Base-by-base conservation (phyloP, 1,284 basidiomycete genomes). In the Butyriboletus appendiculatus region DNA sequence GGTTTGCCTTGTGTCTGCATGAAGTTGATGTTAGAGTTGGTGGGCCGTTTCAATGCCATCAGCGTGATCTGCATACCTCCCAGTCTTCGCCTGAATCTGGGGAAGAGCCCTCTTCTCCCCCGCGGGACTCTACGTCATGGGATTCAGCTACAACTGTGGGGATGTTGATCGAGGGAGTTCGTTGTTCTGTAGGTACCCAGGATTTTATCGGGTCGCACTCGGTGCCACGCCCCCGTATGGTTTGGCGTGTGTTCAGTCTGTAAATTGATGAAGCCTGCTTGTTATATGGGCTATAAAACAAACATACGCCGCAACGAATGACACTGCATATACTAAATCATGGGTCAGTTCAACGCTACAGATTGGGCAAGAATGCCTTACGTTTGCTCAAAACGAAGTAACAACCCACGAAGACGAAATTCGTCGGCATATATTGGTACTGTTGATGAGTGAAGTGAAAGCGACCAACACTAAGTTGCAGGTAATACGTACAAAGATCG, bases 301-400 rank as follows among this genome's bases (percentile, higher is more conserved):
- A 11, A 63, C 82, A 52, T 63, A 86, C 82, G 86, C 84, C 51
- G 85, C 83, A 62, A 88, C 73, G 66, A 84, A 85, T 5, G 86
- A 88, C 52, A 85, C 81, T 1, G 79, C 82, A 61, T 87, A 88
- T 30, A 87, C 86, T 88, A 54, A 5, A 50, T 45, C 38, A 53
- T 22, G 37, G 20, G 43, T 50, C 47, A 50, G 37, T 44, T 38
- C 37, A 39, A 47, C 39, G 34, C 16, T 16, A 16, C 28, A 28
- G 9, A 5, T 33, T 16, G 11, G 40, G 26, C 11, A 26, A 28
- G 11, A 7, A 37, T 41, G 10, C 66, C 82, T 60, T 64, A 87
- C 86, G 63, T 71, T 87, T 88, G 70, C 81, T 84, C 48, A 87
- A 68, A 46, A 83, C 76, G 56, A 88, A 86, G 64, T 85, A 87